Evolutionary conservation across 2,329 filamentous ascomycete species (phyloP), one percentile per base, ranked within the genome.

Genomic region (Colletotrichum magnum): DNA sequence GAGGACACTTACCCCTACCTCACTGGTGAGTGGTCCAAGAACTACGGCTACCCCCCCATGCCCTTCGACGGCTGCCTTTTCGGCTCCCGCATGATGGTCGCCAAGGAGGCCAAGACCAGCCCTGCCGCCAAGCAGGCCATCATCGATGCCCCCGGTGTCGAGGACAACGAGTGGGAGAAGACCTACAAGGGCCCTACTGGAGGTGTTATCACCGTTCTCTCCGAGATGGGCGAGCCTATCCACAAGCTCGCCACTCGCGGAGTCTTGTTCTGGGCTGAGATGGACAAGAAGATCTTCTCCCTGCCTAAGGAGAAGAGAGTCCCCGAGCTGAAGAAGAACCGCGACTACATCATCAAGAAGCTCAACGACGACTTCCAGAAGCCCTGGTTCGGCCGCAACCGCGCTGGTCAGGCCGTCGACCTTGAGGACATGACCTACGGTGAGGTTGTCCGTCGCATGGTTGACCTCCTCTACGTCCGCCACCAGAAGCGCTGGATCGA

Each of bases 211-310:
- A 99, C 96, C 32, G 96, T 99, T 57, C 90, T 94, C 72, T 99
- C 96, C 1, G 96, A 99, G 83, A 99, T 99, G 97, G 97, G 96
- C 53, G 96, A 99, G 86, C 97, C 96, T 6, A 99, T 99, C 71
- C 96, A 99, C 86, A 99, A 99, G 86, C 89, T 99, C 69, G 97
- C 96, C 16, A 99, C 96, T 57, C 93, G 97, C 68, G 96, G 96
- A 88, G 95, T 99, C 56, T 86, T 90, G 63, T 97, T 99, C 86
- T 99, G 96, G 96, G 92, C 94, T 58, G 97, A 99, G 84, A 97
- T 99, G 94, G 96, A 99, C 78, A 90, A 97, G 81, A 98, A 97
- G 84, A 98, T 99, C 77, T 99, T 99, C 86, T 93, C 90, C 78
- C 85, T 99, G 57, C 95, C 97, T 82, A 98, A 97, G 85, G 94